Evolutionary conservation across 148 eudicot genomes (phyloP).

Genomic region (Fagopyrum tataricum): DNA sequence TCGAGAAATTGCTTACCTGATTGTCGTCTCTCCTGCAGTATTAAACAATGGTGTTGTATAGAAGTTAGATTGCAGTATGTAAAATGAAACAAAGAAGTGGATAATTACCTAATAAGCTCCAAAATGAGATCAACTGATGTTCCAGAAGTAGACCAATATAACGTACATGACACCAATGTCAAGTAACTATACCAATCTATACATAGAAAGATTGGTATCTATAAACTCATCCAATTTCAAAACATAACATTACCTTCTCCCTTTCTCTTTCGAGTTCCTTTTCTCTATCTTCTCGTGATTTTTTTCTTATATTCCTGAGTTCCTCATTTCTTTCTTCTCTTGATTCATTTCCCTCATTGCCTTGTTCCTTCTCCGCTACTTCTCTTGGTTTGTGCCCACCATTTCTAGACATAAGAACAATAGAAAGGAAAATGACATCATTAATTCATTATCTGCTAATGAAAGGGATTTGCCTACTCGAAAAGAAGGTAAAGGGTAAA

Average conservation of each 20-base stretch:
- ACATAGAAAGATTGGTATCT: not conserved
- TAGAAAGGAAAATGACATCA: not conserved
- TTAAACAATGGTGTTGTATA: slow-evolving; percentile 8
- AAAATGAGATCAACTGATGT: not conserved
- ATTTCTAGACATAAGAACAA: slow-evolving; percentile 27
- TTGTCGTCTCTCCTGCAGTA: slow-evolving; percentile 56
- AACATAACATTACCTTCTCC: slow-evolving; percentile 49
- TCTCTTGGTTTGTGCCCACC: slow-evolving; percentile 14
- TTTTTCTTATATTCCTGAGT: not conserved
- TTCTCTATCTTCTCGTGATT: slow-evolving; percentile 41
- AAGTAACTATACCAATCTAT: not conserved
- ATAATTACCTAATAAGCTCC: not conserved
- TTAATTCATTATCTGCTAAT: not conserved
- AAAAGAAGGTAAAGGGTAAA: not conserved
- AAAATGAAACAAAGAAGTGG: not conserved
- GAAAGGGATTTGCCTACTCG: not conserved
- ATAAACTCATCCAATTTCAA: not conserved
- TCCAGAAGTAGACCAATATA: not conserved
- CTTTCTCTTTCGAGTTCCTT: slow-evolving; percentile 44
- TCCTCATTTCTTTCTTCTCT: not conserved
- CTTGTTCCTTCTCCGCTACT: not conserved
- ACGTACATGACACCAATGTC: not conserved
- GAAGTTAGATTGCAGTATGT: not conserved
- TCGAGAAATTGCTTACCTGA: slow-evolving; percentile 55
- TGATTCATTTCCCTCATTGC: not conserved